Base-by-base conservation (phyloP, 495 filamentous ascomycete genomes). In the Amphirosellinia nigrospora region DNA sequence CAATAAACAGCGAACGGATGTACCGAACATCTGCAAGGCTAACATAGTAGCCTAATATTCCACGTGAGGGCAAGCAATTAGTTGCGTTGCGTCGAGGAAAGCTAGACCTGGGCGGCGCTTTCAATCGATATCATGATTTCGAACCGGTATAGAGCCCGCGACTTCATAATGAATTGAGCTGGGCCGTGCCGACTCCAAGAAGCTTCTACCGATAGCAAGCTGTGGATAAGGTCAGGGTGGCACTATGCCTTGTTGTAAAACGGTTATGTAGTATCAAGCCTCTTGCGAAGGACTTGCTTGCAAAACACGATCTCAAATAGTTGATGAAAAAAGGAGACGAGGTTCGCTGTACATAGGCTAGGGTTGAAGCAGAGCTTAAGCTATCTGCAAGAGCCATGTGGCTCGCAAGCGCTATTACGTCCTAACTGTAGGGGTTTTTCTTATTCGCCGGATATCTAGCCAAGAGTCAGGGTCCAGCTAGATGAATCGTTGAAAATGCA, bases 381-480 rank as follows among this genome's bases (percentile, higher is more conserved):
- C 23, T 13, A 30, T 53, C 50, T 53, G 50, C 50, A 53, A 53
- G 13, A 53, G 50, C 50, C 50, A 30, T 30, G 50, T 30, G 26
- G 50, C 50, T 53, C 50, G 1, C 45, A 8, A 9, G 45, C 16
- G 45, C 45, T 48, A n/a, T 28, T 26, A 23, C 48, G 23, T 53
- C 48, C 48, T 26, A 52, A 28, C 23, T 23, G 19, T 46, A 11
- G n/a, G 48, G 23, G 23, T 11, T 52, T 52, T 26, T 30, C 50
- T 15, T 48, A 48, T 48, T 48, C 45, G 45, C 45, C 10, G 7
- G 1, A 48, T 23, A 21, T 8, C 45, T 48, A 11, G 52, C 52
- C 52, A 56, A 56, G 52, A 56, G 52, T 56, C 30, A 56, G 52
- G 52, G 52, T 56, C 52, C 21, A 58, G 30, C 32, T 34, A 58